Evolutionary conservation across 257 asterid species (phyloP).

Genomic region (Prunella vulgaris): DNA sequence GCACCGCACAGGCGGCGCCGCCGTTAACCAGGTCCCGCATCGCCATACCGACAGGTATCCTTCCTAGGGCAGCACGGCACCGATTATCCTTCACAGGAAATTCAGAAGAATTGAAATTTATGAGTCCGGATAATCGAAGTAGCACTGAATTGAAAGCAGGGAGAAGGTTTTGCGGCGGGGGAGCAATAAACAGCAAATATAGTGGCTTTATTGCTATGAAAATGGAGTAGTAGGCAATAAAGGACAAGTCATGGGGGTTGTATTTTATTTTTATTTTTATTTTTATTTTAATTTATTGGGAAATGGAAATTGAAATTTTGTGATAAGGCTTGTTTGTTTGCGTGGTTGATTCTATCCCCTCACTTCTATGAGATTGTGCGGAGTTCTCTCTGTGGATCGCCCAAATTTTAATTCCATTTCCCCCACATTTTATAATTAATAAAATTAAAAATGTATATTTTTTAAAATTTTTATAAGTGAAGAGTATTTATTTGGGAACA

Average conservation of each 20-base stretch:
- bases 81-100: neutral
- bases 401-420: no score
- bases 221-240: neutral
- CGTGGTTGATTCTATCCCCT: no score
- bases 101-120: neutral
- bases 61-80: constrained; percentile 13
- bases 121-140: neutral
- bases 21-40: constrained; percentile 90
- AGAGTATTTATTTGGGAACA: no score
- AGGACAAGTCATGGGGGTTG: neutral
- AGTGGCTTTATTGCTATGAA: neutral
- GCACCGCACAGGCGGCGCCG: constrained; percentile 82
- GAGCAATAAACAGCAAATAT: neutral
- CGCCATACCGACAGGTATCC: constrained; percentile 46
- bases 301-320: constrained; percentile 4
- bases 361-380: no score
- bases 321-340: neutral
- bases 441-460: no score
- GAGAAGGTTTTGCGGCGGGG: neutral
- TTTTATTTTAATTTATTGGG: constrained; percentile 17
- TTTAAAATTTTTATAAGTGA: no score
- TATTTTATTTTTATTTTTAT: neutral
- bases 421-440: no score
- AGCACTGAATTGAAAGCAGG: neutral
- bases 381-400: no score